Percentiles rank a stretch among this genome's conserved stretches.
These are phyloP conservation scores for Cucumis melo DNA, from an alignment of 306 rosid species.

Conservation along the genomic window DNA sequence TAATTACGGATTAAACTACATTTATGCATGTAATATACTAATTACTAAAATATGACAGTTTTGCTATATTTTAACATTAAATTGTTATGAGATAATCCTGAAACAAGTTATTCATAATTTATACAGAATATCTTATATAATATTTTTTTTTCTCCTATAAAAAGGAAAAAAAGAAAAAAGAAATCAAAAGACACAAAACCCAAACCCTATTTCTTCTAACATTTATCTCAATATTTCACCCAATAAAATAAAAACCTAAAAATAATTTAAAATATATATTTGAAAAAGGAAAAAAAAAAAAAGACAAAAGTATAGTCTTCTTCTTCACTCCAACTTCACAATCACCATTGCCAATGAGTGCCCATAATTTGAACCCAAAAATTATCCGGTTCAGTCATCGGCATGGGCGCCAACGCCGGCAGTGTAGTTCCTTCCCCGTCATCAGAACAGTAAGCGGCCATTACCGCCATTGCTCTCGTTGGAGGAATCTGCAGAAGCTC, in stretches of 20 bases:
- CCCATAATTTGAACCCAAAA: not conserved
- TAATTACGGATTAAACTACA: no score
- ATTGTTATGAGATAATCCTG: not conserved
- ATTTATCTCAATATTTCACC: not conserved
- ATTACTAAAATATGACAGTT: no score
- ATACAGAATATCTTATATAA: not conserved
- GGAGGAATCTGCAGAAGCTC: conserved; percentile 3
- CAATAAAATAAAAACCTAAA: not conserved
- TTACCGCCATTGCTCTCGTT: not conserved
- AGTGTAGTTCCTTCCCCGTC: not conserved
- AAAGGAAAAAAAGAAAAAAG: not conserved
- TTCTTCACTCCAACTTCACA: not conserved
- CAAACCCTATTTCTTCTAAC: not conserved
- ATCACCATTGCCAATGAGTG: not conserved
- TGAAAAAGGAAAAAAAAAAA: not conserved
- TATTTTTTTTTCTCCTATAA: not conserved
- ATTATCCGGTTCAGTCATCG: not conserved
- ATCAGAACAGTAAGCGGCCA: not conserved
- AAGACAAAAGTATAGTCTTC: not conserved
- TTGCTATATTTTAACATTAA: no score
- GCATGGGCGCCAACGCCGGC: not conserved
- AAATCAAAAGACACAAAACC: not conserved
- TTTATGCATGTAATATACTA: no score
- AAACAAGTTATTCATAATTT: not conserved
- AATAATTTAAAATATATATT: not conserved